Percentiles rank a stretch among this genome's conserved stretches.
These are phyloP conservation scores for Leptographium lundbergii DNA, from an alignment of 2,329 filamentous ascomycete species.

Conservation along the genomic window DNA sequence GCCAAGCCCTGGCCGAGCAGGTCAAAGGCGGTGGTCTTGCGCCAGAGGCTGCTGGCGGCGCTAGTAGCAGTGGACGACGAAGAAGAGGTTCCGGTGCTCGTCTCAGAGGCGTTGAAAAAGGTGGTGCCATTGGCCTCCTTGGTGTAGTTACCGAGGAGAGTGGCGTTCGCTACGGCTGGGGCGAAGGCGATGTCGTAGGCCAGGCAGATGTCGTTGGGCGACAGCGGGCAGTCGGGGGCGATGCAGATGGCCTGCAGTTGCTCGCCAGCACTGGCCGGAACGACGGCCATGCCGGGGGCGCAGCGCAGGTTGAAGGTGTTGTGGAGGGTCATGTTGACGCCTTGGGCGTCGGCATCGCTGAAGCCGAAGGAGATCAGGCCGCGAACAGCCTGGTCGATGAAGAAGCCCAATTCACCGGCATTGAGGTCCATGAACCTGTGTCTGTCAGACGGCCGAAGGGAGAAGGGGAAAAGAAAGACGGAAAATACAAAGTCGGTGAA, in stretches of 20 bases:
- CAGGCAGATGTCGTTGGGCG: slow-evolving; percentile 4
- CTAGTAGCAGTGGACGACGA: background rate
- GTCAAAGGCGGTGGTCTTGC: background rate
- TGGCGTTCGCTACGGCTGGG: slow-evolving; percentile 5
- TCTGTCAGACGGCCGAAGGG: background rate
- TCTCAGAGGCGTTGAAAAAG: background rate
- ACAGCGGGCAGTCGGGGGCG: slow-evolving; percentile 5
- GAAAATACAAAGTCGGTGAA: background rate
- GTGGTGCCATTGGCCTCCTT: slow-evolving; percentile 6
- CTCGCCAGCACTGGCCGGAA: slow-evolving; percentile 2
- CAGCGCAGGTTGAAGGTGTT: slow-evolving; percentile 6
- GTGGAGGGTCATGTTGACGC: slow-evolving; percentile 6
- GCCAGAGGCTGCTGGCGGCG: background rate
- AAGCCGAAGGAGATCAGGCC: slow-evolving; percentile 6
- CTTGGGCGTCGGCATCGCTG: slow-evolving; percentile 4
- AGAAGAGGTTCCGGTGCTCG: background rate
- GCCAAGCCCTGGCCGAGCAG: background rate
- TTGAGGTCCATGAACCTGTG: slow-evolving; percentile 7
- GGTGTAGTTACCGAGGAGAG: slow-evolving; percentile 6
- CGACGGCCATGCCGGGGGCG: slow-evolving; percentile 4
- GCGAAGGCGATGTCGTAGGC: slow-evolving; percentile 5
- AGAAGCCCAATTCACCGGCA: slow-evolving; percentile 4
- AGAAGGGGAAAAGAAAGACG: background rate
- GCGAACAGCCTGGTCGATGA: slow-evolving; percentile 8
- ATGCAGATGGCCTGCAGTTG: slow-evolving; percentile 9